Base-by-base conservation (phyloP, 2,329 filamentous ascomycete genomes). In the Alternaria longipes region DNA sequence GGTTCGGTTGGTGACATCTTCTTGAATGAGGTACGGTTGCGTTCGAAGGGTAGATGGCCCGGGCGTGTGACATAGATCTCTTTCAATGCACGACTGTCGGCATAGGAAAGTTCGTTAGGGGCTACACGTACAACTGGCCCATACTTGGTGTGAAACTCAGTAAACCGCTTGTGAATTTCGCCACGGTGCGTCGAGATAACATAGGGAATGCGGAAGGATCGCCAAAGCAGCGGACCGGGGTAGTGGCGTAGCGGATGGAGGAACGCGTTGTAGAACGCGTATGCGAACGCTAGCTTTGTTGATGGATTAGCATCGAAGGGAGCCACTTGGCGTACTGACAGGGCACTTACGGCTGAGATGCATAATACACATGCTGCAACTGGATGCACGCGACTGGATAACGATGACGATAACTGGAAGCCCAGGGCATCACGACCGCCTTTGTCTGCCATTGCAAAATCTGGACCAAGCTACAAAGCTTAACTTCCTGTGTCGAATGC, bases 191-290 rank as follows among this genome's bases (percentile, higher is more conserved):
- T 68, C 11, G 72, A 65, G 22, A 75, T 62, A 18, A 75, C 70
- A 45, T 73, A 73, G 2, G 73, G 67, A 14, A 74, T 51, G 42
- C 71, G 65, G 56, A 67, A 75, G 20, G 69, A 61, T 8, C 63
- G 59, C 74, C 73, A 76, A 1, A 74, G 64, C 1, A 70, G 51
- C 12, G 74, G 74, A 14, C 74, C 74, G 5, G 74, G 74, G 53
- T 74, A 75, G 3, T 46, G 56, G 40, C 68, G 67, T 0, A 76
- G 64, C 14, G 73, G 73, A 41, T 75, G 72, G 1, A 74, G 49
- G 44, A 64, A 72, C 3, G 57, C 59, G 56, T 76, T 76, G 56
- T 75, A 74, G 28, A 62, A 32, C 8, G 47, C 71, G 44, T 73
- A 74, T 5, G 63, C 18, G 4, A 70, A 16, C 3, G 62, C 22